Percentiles rank a stretch among this genome's conserved stretches.
These are phyloP conservation scores for Spathaspora passalidarum DNA, from an alignment of 805 yeast species.

Conservation along the genomic window DNA sequence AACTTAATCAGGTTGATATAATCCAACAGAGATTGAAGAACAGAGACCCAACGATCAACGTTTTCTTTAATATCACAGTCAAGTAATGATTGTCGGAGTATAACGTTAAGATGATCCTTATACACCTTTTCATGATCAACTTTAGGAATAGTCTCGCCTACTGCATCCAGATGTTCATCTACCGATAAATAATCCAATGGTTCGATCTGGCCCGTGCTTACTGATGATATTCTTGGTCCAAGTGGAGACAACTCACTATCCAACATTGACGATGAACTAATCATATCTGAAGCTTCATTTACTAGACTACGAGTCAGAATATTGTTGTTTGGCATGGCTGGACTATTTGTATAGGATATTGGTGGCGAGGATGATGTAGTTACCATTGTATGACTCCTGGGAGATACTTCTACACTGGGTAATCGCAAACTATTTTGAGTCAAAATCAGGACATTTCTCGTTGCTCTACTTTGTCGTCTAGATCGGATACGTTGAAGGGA, in stretches of 20 bases:
- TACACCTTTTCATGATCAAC: constrained; percentile 11
- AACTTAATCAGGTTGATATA: constrained; percentile 58
- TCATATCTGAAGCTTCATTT: background rate
- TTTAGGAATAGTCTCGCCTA: background rate
- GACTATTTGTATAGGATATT: background rate
- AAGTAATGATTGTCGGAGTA: constrained; percentile 56
- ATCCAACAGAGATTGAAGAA: constrained; percentile 49
- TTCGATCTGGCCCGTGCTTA: background rate
- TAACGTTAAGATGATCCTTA: constrained; percentile 45
- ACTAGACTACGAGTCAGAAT: background rate
- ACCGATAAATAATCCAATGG: background rate
- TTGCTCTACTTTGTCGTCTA: constrained; percentile 50
- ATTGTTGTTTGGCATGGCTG: constrained; percentile 21
- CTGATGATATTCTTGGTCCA: constrained; percentile 6
- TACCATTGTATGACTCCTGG: constrained; percentile 10
- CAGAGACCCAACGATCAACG: constrained; percentile 55
- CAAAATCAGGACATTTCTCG: constrained; percentile 24
- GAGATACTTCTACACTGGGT: background rate
- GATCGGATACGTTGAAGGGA: constrained; percentile 59
- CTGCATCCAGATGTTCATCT: too few species aligned
- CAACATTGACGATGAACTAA: constrained; percentile 1
- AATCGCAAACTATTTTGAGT: constrained; percentile 2
- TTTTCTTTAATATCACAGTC: constrained; percentile 54
- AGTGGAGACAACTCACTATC: constrained; percentile 6
- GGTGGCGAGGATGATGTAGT: constrained; percentile 15